phyloP scores from a whole-genome alignment of 345 rosid species.

The Aquilaria malaccensis region DNA sequence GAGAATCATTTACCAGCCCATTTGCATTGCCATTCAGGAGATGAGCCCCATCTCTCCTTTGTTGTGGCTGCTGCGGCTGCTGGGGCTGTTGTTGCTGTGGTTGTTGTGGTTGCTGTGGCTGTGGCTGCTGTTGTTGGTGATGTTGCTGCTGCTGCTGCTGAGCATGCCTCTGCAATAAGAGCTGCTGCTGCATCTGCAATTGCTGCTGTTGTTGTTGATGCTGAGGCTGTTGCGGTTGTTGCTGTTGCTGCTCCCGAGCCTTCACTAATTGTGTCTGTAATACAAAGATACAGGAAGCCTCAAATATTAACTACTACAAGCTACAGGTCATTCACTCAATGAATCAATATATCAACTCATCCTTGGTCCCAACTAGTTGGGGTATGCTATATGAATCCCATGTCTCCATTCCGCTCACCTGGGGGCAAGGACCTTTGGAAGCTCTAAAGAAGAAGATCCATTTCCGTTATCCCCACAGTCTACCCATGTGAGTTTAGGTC shows the following conservation, averaged over 20 bases:
- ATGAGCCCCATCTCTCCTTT: conserved; percentile 33
- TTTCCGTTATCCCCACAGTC: too few species aligned
- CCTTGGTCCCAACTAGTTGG: too few species aligned
- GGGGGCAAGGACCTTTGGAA: too few species aligned
- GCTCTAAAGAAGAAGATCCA: too few species aligned
- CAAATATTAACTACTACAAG: too few species aligned
- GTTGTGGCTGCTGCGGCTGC: conserved; percentile 26
- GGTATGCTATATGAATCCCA: too few species aligned
- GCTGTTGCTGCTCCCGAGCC: conserved; percentile 37
- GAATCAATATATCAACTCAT: too few species aligned
- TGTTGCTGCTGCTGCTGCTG: conserved; percentile 52
- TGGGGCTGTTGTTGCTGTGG: conserved; percentile 15
- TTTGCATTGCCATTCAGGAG: conserved; percentile 21
- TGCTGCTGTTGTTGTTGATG: conserved; percentile 39
- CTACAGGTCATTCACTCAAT: too few species aligned
- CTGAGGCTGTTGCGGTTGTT: conserved; percentile 35
- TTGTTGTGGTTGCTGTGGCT: conserved; percentile 16
- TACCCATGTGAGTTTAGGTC: too few species aligned
- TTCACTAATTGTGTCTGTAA: conserved; percentile 40
- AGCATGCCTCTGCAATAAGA: conserved; percentile 37
- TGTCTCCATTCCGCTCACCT: too few species aligned
- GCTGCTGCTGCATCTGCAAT: conserved; percentile 50
- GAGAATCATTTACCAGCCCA: conserved; percentile 25
- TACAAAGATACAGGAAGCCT: not conserved
- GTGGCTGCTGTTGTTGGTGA: conserved; percentile 30